Base-by-base conservation (phyloP, 1,284 basidiomycete genomes). In the Tetrapyrgos nigripes region DNA sequence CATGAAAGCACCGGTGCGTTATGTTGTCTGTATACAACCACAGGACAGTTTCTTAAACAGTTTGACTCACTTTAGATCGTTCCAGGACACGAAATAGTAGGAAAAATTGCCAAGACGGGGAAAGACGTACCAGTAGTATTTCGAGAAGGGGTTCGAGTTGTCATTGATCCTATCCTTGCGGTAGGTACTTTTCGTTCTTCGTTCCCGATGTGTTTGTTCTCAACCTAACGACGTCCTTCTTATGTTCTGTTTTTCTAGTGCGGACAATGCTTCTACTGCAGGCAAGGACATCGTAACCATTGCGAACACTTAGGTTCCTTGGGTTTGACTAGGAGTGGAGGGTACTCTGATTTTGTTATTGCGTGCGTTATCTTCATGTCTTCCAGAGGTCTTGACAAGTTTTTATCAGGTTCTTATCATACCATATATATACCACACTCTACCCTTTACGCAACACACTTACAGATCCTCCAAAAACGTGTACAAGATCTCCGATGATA, bases 261-360 rank as follows among this genome's bases (percentile, higher is more conserved):
- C 70, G 87, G 86, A 10, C 76, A 80, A 57, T 95, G 93, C 74
- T 93, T 93, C 78, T 94, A 87, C 74, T 94, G 93, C 73, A 84
- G 91, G 35, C 84, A 91, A 53, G 92, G 92, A 4, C 74, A 88
- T 75, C 78, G 83, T 57, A 73, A 91, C 66, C 70, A 91, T 68
- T 96, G 93, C 74, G 90, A 93, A 75, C 84, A 91, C 75, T 93
- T 93, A 73, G 79, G 85, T 53, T 85, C 88, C 31, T 80, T 88
- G 17, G 93, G 93, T 51, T 90, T 93, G 50, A 91, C 86, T 49
- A 72, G 82, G 61, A 84, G 87, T 58, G 93, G 93, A 58, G 93
- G 92, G 17, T 95, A 95, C 69, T 90, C 92, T 44, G 92, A 93
- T 71, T 94, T 93, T 75, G 84, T 93, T 67, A 83, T 82, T 57